Evolutionary conservation across 2,329 filamentous ascomycete species (phyloP).

Genomic region (Corinectria fuckeliana): DNA sequence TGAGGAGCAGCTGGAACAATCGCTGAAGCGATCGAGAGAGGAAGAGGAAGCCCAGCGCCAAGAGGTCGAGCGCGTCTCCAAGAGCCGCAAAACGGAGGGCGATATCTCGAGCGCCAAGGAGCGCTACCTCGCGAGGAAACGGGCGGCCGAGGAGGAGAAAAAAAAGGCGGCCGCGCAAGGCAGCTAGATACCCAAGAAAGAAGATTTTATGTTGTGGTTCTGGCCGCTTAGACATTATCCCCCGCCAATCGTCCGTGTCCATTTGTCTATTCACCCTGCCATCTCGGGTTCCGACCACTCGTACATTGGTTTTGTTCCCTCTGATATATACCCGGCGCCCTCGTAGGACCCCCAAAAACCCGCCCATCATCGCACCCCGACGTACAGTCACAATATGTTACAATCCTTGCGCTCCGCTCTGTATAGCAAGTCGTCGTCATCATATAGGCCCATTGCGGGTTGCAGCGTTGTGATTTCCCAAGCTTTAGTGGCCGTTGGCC

Average conservation of each 20-base stretch:
- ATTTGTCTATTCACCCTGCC: conserved; percentile 22
- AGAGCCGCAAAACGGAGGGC: conserved; percentile 78
- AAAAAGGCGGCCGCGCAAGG: conserved; percentile 50
- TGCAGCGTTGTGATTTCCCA: background rate
- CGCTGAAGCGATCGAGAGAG: conserved; percentile 74
- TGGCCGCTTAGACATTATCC: conserved; percentile 28
- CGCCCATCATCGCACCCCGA: conserved; percentile 1
- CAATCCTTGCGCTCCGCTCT: conserved; percentile 24
- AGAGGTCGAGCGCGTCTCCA: conserved; percentile 68
- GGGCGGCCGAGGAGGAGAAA: conserved; percentile 73
- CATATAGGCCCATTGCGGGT: background rate
- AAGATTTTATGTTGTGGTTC: conserved; percentile 25
- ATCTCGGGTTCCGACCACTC: conserved; percentile 8
- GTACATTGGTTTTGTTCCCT: conserved; percentile 13
- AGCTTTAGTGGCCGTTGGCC: conserved; percentile 34
- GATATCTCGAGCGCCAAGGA: conserved; percentile 82
- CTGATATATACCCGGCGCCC: background rate
- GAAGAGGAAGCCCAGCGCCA: conserved; percentile 70
- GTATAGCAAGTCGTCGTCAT: conserved; percentile 5
- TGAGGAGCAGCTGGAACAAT: conserved; percentile 76
- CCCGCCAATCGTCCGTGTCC: conserved; percentile 27
- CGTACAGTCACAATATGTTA: conserved; percentile 38
- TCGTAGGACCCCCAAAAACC: background rate
- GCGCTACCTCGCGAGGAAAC: conserved; percentile 79
- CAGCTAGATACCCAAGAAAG: conserved; percentile 41